Percentiles rank a stretch among this genome's conserved stretches.
Conservation (phyloP, 441 rosid species). For the Adansonia madagascariensis region DNA sequence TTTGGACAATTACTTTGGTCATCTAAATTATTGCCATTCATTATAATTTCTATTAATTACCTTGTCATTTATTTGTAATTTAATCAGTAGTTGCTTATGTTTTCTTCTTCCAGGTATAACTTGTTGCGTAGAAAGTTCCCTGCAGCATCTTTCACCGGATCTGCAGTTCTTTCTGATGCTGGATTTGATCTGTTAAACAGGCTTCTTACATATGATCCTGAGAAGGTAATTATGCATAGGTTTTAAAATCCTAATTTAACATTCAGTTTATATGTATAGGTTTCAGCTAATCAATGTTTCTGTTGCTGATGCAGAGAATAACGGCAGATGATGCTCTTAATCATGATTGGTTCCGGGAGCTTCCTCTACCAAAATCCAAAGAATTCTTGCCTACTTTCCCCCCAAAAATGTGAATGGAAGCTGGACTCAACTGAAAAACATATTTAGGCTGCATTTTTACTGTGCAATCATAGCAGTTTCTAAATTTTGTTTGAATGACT, state of each 20-base stretch:
- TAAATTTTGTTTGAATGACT: not conserved
- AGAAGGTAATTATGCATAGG: slow-evolving; percentile 44
- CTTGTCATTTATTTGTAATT: not conserved
- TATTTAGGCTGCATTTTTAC: not conserved
- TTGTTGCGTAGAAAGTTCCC: slow-evolving; percentile 80
- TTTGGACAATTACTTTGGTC: not conserved
- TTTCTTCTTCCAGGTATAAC: slow-evolving; percentile 53
- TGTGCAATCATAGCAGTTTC: not conserved
- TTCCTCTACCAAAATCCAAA: slow-evolving; percentile 69
- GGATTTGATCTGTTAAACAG: slow-evolving; percentile 80
- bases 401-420: too few species aligned
- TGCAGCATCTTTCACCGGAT: slow-evolving; percentile 68
- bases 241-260: not conserved
- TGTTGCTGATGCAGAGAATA: slow-evolving; percentile 26
- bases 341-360: slow-evolving; percentile 79
- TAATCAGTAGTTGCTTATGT: slow-evolving; percentile 6
- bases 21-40: not conserved
- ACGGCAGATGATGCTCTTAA: slow-evolving; percentile 76
- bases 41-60: not conserved
- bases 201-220: slow-evolving; percentile 75
- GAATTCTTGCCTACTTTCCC: slow-evolving; percentile 81
- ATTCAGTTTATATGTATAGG: too few species aligned
- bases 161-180: slow-evolving; percentile 68
- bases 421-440: not conserved
- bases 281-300: too few species aligned